Base-by-base conservation (phyloP, 2,329 filamentous ascomycete species). In the Beauveria pseudobassiana region DNA sequence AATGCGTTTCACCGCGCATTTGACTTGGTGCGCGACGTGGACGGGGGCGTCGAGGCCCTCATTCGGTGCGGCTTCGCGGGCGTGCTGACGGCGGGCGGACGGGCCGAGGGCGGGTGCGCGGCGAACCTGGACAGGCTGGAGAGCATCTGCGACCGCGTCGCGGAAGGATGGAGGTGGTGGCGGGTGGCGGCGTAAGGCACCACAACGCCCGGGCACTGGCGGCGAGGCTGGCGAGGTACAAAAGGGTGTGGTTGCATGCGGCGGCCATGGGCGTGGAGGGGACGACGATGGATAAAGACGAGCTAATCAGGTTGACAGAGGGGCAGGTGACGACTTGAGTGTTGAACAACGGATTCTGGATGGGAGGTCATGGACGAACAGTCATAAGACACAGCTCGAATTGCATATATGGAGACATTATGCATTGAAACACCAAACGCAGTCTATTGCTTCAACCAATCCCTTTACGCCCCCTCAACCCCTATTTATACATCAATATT, bases 1-100 rank as follows among this genome's bases (percentile, higher is more conserved):
- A 69, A 18, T 79, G 78, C 64, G n/a, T 81, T 85, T 64, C 82
- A 84, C 69, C 78, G 83, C 18, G 83, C 83, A 2, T 83, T 83
- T 62, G 83, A 86, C 66, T 72, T 75, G 20, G 71, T 83, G 12
- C 66, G 80, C 40, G 62, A 65, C 9, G 64, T 67, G 51, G 55
- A 61, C 9, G 66, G 65, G 0, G 65, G 62, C 38, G 56, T 83
- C 30, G 66, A 70, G 5, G 67, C 69, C 7, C 67, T 84, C 14
- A 65, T 66, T 0, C 54, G 16, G 3, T 77, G 78, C 55, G 81
- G 82, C 10, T 84, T 86, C 65, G 69, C 73, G 2, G 81, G 75
- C 12, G 67, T 85, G 16, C 71, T 86, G 62, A 85, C 82, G 1
- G 79, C 82, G 0, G 83, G 82, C 8, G 82, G 82, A 10, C 12